Conservation (phyloP, 2,329 filamentous ascomycete species). For the Aspergillus sp. region DNA sequence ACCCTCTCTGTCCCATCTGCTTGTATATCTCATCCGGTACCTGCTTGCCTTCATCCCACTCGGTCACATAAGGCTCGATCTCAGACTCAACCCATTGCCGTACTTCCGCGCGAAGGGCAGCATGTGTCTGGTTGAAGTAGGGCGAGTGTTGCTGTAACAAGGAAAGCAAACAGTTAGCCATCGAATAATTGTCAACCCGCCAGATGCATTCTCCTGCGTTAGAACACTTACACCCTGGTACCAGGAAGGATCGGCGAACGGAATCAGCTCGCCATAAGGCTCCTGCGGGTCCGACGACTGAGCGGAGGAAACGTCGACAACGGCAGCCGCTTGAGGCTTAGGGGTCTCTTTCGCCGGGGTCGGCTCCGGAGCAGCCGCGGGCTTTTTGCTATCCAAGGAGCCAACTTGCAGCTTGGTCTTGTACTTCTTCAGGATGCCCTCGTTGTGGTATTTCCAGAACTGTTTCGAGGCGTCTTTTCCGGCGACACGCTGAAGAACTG, state of each 20-base stretch:
- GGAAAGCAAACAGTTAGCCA: constrained; percentile 11
- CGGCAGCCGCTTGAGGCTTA: constrained; percentile 53
- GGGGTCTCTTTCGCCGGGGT: constrained; percentile 53
- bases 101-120: constrained; percentile 83
- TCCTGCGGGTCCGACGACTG: constrained; percentile 74
- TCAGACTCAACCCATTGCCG: constrained; percentile 88
- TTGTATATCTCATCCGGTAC: constrained; percentile 91
- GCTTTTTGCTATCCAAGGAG: constrained; percentile 84
- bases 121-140: constrained; percentile 94
- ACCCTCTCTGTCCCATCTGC: constrained; percentile 89
- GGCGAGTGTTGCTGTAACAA: constrained; percentile 78
- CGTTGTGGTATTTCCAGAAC: constrained; percentile 66
- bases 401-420: constrained; percentile 60
- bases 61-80: constrained; percentile 85
- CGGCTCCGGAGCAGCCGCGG: constrained; percentile 49
- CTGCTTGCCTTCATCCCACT: constrained; percentile 95
- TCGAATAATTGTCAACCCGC: not conserved
- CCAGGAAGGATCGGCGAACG: constrained; percentile 90
- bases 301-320: constrained; percentile 43
- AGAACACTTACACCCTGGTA: constrained; percentile 75
- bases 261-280: constrained; percentile 80
- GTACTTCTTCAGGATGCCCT: constrained; percentile 62
- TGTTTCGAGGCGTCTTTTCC: constrained; percentile 69
- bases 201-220: not conserved
- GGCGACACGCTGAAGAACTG: constrained; percentile 64